A percentile compares a stretch with the other conserved stretches of the same genome.
phyloP scores from a whole-genome alignment of 148 eudicot species.

The Rhododendron ferrugineum region DNA sequence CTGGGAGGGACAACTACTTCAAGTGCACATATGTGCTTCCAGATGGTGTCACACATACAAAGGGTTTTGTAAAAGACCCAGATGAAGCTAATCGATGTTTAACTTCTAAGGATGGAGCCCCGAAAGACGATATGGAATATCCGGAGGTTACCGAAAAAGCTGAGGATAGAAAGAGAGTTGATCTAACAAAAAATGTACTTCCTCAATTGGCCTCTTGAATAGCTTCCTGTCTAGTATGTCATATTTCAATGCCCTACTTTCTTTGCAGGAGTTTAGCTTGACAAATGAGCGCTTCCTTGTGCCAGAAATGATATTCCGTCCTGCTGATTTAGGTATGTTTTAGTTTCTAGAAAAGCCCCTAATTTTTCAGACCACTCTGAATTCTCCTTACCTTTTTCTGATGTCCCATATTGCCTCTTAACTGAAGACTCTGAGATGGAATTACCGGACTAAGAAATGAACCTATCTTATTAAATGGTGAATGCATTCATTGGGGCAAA shows the following conservation, averaged over 20 bases:
- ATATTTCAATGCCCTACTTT: not conserved
- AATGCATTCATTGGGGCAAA: not conserved
- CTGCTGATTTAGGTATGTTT: constrained; percentile 81
- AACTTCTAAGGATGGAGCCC: constrained; percentile 35
- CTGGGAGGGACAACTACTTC: constrained; percentile 66
- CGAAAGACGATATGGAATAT: constrained; percentile 25
- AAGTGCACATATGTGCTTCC: constrained; percentile 89
- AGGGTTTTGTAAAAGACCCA: constrained; percentile 76
- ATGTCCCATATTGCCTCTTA: not conserved
- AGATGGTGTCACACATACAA: constrained; percentile 73
- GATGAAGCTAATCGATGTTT: constrained; percentile 68
- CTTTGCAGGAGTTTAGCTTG: constrained; percentile 71
- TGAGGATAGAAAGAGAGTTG: constrained; percentile 49
- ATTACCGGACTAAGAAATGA: not conserved
- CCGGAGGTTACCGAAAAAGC: constrained; percentile 29
- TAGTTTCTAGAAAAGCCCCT: not conserved
- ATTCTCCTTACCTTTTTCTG: no score
- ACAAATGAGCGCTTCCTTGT: constrained; percentile 98
- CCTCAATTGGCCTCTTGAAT: not conserved
- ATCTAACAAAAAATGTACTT: constrained; percentile 66
- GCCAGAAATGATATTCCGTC: constrained; percentile 97
- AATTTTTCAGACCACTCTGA: not conserved
- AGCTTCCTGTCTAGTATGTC: not conserved
- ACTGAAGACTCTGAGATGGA: not conserved
- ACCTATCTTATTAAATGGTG: constrained; percentile 4